phyloP scores from a whole-genome alignment of 352 stramenopile species.

The Aphanomyces cochlioides region DNA sequence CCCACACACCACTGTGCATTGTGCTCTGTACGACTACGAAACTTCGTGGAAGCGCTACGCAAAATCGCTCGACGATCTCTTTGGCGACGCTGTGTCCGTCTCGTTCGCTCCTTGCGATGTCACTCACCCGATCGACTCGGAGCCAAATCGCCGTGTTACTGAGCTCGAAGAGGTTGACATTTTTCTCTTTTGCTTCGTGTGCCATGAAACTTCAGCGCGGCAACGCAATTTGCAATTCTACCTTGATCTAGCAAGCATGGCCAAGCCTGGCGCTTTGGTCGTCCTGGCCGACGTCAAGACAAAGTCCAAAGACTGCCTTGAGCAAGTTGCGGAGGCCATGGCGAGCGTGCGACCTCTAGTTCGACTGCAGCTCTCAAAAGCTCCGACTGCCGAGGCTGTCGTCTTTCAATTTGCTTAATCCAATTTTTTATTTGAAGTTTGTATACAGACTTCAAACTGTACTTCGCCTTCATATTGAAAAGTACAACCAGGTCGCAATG shows the following conservation, averaged over 20 bases:
- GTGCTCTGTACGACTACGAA: constrained; percentile 28
- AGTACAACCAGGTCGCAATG: too few species aligned
- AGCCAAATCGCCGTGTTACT: constrained; percentile 21
- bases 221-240: constrained; percentile 27
- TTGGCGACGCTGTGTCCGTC: constrained; percentile 16
- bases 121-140: constrained; percentile 14
- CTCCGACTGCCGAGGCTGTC: constrained; percentile 23
- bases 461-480: too few species aligned
- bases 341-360: background rate
- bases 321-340: constrained; percentile 23
- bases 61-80: constrained; percentile 27
- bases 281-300: constrained; percentile 29
- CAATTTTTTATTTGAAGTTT: background rate
- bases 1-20: constrained; percentile 8
- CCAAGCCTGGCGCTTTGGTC: constrained; percentile 20
- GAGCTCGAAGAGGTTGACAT: constrained; percentile 24
- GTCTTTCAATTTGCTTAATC: constrained; percentile 16
- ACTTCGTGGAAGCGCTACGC: constrained; percentile 29
- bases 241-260: background rate
- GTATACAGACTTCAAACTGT: too few species aligned
- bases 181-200: constrained; percentile 30
- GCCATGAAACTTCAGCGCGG: constrained; percentile 27
- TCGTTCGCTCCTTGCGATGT: constrained; percentile 27
- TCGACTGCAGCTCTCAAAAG: constrained; percentile 18
- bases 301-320: constrained; percentile 25